phyloP scores from a whole-genome alignment of 2,329 filamentous ascomycete genomes.

The Phyllosticta citriasiana region DNA sequence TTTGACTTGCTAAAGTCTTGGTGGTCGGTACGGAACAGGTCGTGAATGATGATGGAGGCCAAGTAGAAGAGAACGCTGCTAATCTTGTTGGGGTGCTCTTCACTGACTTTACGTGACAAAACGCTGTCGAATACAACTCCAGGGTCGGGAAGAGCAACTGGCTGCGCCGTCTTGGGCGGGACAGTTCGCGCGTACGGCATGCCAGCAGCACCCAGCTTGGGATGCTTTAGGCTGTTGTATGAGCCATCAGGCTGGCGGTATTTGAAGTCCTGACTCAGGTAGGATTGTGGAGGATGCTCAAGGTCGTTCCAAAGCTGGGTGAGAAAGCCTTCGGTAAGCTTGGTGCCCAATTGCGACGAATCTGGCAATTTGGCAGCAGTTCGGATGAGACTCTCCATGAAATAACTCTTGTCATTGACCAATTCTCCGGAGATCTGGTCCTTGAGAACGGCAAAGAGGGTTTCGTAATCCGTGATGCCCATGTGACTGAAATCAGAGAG shows the following conservation, averaged over 20 bases:
- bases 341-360: slow-evolving; percentile 27
- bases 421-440: slow-evolving; percentile 39
- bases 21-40: slow-evolving; percentile 56
- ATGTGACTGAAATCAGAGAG: slow-evolving; percentile 25
- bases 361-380: slow-evolving; percentile 35
- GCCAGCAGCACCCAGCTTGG: slow-evolving; percentile 53
- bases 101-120: slow-evolving; percentile 52
- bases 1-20: slow-evolving; percentile 52
- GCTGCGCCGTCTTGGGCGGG: slow-evolving; percentile 45
- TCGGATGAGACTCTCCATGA: slow-evolving; percentile 49
- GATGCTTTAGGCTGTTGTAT: slow-evolving; percentile 49
- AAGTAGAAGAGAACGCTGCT: slow-evolving; percentile 68
- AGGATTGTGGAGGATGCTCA: slow-evolving; percentile 36
- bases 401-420: slow-evolving; percentile 51
- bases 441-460: slow-evolving; percentile 26
- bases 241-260: slow-evolving; percentile 42
- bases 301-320: slow-evolving; percentile 39
- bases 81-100: slow-evolving; percentile 60
- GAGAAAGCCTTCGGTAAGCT: slow-evolving; percentile 35
- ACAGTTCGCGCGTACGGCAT: slow-evolving; percentile 61
- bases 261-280: slow-evolving; percentile 35
- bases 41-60: slow-evolving; percentile 55
- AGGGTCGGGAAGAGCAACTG: slow-evolving; percentile 53
- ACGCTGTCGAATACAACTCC: slow-evolving; percentile 58
- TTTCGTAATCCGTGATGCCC: slow-evolving; percentile 25